Evolutionary conservation across 2,329 filamentous ascomycete species (phyloP).

Genomic region (Penicillium brasilianum): DNA sequence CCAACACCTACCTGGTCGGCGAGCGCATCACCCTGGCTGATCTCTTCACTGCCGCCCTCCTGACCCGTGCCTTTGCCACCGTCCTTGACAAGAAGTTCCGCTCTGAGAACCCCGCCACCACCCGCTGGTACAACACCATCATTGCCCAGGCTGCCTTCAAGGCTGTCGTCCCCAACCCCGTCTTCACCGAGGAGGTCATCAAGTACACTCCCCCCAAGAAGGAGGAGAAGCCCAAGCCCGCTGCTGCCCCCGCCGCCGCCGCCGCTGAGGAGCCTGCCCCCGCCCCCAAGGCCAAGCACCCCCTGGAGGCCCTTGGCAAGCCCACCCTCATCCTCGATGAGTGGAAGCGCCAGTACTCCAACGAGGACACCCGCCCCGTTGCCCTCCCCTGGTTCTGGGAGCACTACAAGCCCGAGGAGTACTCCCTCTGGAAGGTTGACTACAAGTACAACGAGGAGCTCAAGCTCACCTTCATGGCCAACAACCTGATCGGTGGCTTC

Average conservation of each 20-base stretch:
- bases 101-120: constrained; percentile 77
- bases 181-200: constrained; percentile 80
- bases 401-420: constrained; percentile 91
- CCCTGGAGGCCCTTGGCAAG: constrained; percentile 81
- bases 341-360: constrained; percentile 99
- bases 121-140: constrained; percentile 94
- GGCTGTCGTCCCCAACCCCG: constrained; percentile 73
- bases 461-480: constrained; percentile 97
- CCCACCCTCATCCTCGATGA: constrained; percentile 87
- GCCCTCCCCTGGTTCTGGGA: constrained; percentile 99
- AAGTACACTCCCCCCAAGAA: constrained; percentile 77
- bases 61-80: constrained; percentile 87
- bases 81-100: constrained; percentile 94
- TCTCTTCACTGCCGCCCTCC: constrained; percentile 78
- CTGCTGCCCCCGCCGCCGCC: constrained; percentile 55
- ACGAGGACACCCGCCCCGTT: constrained; percentile 79
- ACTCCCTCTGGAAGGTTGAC: constrained; percentile 90
- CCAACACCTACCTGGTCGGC: constrained; percentile 96
- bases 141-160: constrained; percentile 91
- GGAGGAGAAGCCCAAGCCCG: constrained; percentile 66
- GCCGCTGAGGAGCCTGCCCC: constrained; percentile 63
- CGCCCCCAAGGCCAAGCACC: constrained; percentile 91
- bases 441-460: constrained; percentile 99
- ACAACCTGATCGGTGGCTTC: constrained; percentile 97
- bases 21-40: constrained; percentile 98